Percentiles rank a stretch among this genome's conserved stretches.
Evolutionary conservation across 2,329 filamentous ascomycete species (phyloP).

Genomic region (Emmonsiellopsis sp.): DNA sequence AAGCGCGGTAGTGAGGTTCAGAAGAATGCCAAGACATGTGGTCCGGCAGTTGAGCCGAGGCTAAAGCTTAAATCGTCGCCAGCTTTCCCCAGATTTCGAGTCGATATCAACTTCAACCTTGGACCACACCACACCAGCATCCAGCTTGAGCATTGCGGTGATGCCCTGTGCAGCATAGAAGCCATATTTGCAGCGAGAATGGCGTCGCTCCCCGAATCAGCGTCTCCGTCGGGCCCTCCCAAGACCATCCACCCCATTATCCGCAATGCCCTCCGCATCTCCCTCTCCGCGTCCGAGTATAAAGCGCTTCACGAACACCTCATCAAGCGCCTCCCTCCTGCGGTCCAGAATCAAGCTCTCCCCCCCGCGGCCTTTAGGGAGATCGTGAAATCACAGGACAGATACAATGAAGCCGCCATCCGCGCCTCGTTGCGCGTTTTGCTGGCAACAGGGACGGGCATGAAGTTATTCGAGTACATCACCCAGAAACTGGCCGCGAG

Average conservation of each 20-base stretch:
- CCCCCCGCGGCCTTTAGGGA: slow-evolving; percentile 43
- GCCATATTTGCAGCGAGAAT: not conserved
- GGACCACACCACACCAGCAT: not conserved
- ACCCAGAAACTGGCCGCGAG: not conserved
- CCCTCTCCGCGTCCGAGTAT: slow-evolving; percentile 74
- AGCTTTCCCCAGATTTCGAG: too few species aligned
- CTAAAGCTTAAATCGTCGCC: too few species aligned
- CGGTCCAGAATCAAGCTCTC: slow-evolving; percentile 46
- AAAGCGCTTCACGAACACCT: slow-evolving; percentile 74
- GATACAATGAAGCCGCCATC: slow-evolving; percentile 61
- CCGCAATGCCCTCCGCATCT: slow-evolving; percentile 79
- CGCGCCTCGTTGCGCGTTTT: slow-evolving; percentile 65
- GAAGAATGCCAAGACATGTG: too few species aligned
- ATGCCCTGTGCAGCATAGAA: not conserved
- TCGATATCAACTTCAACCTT: not conserved
- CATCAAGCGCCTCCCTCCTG: slow-evolving; percentile 56
- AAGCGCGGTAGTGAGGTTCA: too few species aligned
- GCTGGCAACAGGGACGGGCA: slow-evolving; percentile 49
- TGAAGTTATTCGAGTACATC: slow-evolving; percentile 54
- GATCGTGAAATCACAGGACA: slow-evolving; percentile 45
- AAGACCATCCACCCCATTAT: slow-evolving; percentile 56
- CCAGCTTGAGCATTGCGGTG: not conserved
- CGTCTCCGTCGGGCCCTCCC: slow-evolving; percentile 2
- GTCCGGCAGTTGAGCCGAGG: too few species aligned
- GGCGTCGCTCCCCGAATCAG: not conserved